These are phyloP conservation scores for Apiospora sp. DNA, from an alignment of 2,329 filamentous ascomycete genomes.

Conservation along the genomic window DNA sequence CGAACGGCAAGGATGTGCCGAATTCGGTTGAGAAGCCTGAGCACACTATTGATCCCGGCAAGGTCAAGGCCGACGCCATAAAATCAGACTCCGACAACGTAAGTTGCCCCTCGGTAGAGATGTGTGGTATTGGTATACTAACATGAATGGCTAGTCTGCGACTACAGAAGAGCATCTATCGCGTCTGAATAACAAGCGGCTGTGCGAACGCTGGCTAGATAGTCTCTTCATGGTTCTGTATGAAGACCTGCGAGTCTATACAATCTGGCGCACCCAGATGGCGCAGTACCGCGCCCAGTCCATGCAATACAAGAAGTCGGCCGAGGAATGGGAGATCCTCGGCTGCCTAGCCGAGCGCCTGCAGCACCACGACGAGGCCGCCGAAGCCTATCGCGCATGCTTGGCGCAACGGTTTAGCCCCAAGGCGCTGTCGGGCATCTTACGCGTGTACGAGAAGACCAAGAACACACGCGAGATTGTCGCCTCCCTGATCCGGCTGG, in stretches of 20 bases:
- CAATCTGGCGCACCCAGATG: conserved; percentile 99
- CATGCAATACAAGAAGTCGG: conserved; percentile 94
- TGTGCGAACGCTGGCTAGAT: conserved; percentile 97
- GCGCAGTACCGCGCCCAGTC: conserved; percentile 93
- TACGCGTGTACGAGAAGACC: conserved; percentile 79
- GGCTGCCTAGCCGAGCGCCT: conserved; percentile 91
- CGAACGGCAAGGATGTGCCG: conserved; percentile 50
- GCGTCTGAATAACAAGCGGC: conserved; percentile 93
- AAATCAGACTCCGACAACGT: conserved; percentile 23
- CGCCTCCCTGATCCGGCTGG: conserved; percentile 85
- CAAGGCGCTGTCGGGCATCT: conserved; percentile 86
- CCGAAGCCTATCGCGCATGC: conserved; percentile 92
- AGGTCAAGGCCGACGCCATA: conserved; percentile 73
- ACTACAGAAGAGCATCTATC: conserved; percentile 78
- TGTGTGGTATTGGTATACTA: conserved; percentile 28
- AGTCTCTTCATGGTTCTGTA: conserved; percentile 99
- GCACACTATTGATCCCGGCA: conserved; percentile 78
- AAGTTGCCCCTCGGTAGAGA: conserved; percentile 32
- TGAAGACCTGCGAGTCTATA: conserved; percentile 97
- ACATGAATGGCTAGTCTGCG: conserved; percentile 56
- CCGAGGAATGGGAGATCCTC: conserved; percentile 98
- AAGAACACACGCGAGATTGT: conserved; percentile 84
- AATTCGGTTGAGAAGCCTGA: conserved; percentile 76
- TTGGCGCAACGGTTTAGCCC: conserved; percentile 89
- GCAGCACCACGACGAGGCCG: conserved; percentile 89